phyloP scores from a whole-genome alignment of 257 asterid genomes.

The Henckelia pumila region DNA sequence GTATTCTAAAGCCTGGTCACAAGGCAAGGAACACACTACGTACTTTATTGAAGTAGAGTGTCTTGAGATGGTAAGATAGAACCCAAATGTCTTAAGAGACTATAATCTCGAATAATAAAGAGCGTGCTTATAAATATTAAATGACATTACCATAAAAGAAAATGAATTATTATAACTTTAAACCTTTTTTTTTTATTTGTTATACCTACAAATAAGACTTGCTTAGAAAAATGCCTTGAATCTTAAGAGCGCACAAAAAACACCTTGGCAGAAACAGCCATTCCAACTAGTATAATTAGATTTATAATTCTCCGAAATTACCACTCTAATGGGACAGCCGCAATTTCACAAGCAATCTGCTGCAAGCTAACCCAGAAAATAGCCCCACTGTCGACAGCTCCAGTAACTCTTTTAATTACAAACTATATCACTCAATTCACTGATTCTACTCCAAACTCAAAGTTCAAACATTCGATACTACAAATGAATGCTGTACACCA shows the following conservation, averaged over 20 bases:
- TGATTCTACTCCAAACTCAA: constrained; percentile 19
- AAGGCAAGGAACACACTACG: background rate
- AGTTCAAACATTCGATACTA: constrained; percentile 8
- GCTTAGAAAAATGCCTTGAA: background rate
- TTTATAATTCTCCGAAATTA: constrained; percentile 9
- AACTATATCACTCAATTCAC: background rate
- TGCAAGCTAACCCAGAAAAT: background rate
- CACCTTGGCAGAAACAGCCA: background rate
- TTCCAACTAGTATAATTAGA: constrained; percentile 14
- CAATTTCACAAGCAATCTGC: background rate
- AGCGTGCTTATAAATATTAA: background rate
- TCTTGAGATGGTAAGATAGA: background rate
- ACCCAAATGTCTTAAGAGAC: background rate
- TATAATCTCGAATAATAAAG: background rate
- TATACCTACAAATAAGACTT: background rate
- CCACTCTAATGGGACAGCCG: background rate
- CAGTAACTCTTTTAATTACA: background rate
- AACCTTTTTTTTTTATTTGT: background rate
- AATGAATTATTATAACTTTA: background rate
- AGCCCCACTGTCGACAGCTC: background rate
- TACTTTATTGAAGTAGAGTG: background rate
- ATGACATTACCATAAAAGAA: background rate
- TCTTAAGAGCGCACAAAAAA: background rate
- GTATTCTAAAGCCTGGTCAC: background rate
- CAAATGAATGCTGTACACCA: constrained; percentile 3